Conservation (phyloP, 345 rosid species). For the Anastatica hierochuntica region DNA sequence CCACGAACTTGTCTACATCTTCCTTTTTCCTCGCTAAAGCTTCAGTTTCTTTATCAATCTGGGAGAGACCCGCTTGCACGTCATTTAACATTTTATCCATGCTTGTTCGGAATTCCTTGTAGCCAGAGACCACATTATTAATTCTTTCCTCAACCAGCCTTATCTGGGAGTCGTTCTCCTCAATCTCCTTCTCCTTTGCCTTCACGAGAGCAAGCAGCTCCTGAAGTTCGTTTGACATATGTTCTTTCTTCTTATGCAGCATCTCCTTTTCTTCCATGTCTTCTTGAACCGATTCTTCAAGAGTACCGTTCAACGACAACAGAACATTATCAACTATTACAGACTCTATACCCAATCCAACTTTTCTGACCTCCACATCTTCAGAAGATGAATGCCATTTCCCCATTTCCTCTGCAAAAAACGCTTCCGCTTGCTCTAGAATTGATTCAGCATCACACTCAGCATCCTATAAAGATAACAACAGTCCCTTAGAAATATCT, state of each 20-base stretch:
- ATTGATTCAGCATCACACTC: slow-evolving; percentile 39
- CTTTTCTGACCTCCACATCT: slow-evolving; percentile 50
- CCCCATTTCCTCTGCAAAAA: slow-evolving; percentile 38
- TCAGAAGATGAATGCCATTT: slow-evolving; percentile 56
- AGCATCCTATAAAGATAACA: slow-evolving; percentile 44
- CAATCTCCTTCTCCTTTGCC: slow-evolving; percentile 61
- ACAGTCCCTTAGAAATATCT: not conserved
- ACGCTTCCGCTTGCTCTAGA: slow-evolving; percentile 34
- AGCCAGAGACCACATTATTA: slow-evolving; percentile 39
- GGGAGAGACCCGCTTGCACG: slow-evolving; percentile 39
- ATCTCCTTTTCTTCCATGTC: slow-evolving; percentile 46
- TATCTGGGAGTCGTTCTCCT: slow-evolving; percentile 47
- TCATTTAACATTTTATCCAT: slow-evolving; percentile 35
- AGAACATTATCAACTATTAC: slow-evolving; percentile 48
- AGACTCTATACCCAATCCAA: slow-evolving; percentile 58
- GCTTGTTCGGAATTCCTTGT: slow-evolving; percentile 44
- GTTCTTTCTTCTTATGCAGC: slow-evolving; percentile 40
- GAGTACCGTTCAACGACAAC: slow-evolving; percentile 31
- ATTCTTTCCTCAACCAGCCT: slow-evolving; percentile 51
- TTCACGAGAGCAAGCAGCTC: slow-evolving; percentile 56
- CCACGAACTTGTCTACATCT: slow-evolving; percentile 39
- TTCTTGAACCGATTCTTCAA: slow-evolving; percentile 43
- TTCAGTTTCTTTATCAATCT: slow-evolving; percentile 39
- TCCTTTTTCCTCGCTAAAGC: slow-evolving; percentile 40
- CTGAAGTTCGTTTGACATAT: slow-evolving; percentile 44